Base-by-base conservation (phyloP, 2,329 filamentous ascomycete species). In the Sporothrix globosa region DNA sequence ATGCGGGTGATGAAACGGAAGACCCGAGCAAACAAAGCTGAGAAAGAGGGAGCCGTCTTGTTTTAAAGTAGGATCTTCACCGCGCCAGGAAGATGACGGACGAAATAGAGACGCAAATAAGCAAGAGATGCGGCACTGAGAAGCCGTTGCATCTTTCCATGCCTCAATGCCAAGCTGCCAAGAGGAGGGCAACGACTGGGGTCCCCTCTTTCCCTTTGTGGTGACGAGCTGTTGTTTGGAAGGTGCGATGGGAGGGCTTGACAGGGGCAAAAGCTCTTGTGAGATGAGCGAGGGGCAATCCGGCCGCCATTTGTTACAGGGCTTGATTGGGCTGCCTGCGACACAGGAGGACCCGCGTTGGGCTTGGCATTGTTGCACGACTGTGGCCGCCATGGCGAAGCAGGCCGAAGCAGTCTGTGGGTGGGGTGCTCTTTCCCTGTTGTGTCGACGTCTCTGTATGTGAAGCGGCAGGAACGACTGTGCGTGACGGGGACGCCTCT, bases 111-210 rank as follows among this genome's bases (percentile, higher is more conserved):
- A 44, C 11, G 41, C 11, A 44, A 14, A 44, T 13, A 50, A 19
- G 14, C 24, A 24, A 58, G 68, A 67, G 52, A 46, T 24, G 24
- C 30, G 66, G 17, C n/a, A 44, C 53, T 24, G 34, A 61, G 53
- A 44, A 34, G 67, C 69, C 70, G 67, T 69, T 52, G 66, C 70
- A 52, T 72, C 6, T 34, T 34, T 34, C 34, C 1, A 34, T 34
- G 34, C 34, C 34, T 7, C 69, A 71, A 46, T 63, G 72, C 71
- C 72, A 73, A 73, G 71, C 21, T 70, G 70, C 72, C 73, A 73
- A 74, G 73, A 72, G 50, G 66, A 63, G 58, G 58, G 56, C 58
- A 61, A 58, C 30, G 61, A 66, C 67, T 13, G 69, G 60, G 66
- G 46, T 53, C 72, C 73, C 72, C 72, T 72, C 71, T 69, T 72